Conservation (phyloP, 2,329 filamentous ascomycete species). For the Cercospora janseana region DNA sequence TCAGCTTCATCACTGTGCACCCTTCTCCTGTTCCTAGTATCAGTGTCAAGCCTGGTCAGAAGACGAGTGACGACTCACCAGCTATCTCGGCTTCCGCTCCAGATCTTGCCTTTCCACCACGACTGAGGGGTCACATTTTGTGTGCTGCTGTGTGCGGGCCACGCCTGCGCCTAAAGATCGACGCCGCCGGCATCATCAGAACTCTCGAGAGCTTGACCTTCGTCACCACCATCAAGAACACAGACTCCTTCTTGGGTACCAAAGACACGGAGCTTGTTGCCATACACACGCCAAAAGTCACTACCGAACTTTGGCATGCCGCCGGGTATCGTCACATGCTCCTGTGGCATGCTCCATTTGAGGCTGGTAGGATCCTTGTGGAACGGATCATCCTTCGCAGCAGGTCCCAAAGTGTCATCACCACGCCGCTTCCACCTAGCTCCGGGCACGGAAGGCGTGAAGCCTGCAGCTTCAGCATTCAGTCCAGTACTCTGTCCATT, state of each 20-base stretch:
- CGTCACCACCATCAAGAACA: slow-evolving; percentile 24
- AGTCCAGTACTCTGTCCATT: slow-evolving; percentile 13
- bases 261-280: slow-evolving; percentile 60
- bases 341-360: slow-evolving; percentile 20
- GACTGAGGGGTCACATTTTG: background rate
- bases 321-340: slow-evolving; percentile 36
- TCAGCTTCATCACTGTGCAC: slow-evolving; percentile 12
- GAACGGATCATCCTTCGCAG: slow-evolving; percentile 30
- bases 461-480: slow-evolving; percentile 17
- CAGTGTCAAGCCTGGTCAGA: background rate
- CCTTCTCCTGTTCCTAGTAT: slow-evolving; percentile 1
- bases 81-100: slow-evolving; percentile 10
- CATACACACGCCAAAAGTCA: slow-evolving; percentile 58
- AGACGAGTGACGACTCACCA: background rate
- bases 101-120: slow-evolving; percentile 5
- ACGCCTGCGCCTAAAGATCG: slow-evolving; percentile 11
- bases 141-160: background rate
- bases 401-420: slow-evolving; percentile 29
- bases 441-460: slow-evolving; percentile 32
- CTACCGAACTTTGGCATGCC: slow-evolving; percentile 53
- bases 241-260: slow-evolving; percentile 56
- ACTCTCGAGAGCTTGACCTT: slow-evolving; percentile 3
- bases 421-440: slow-evolving; percentile 34
- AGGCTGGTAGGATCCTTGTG: slow-evolving; percentile 28
- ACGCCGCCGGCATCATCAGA: slow-evolving; percentile 16